phyloP scores from a whole-genome alignment of 768 basidiomycete genomes.

The Lactarius akahatsu region DNA sequence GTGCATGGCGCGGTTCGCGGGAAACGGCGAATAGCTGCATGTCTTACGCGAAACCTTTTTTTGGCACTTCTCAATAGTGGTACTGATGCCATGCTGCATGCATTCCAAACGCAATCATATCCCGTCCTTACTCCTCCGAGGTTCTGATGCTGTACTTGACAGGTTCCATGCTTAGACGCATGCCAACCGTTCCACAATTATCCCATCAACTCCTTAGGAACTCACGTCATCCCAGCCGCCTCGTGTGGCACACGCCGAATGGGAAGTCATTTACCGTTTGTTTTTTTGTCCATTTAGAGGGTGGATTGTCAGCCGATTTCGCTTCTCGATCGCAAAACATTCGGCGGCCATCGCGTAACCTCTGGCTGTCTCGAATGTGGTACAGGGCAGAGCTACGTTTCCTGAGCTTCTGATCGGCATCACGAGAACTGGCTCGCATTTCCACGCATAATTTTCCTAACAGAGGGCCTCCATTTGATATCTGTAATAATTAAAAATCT shows the following conservation, averaged over 20 bases:
- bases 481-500: conserved; percentile 22
- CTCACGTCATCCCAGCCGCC: conserved; percentile 22
- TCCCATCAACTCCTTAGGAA: conserved; percentile 21
- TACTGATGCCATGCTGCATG: conserved; percentile 20
- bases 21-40: conserved; percentile 22
- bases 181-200: conserved; percentile 15
- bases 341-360: conserved; percentile 11
- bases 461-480: conserved; percentile 10
- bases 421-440: conserved; percentile 1
- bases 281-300: conserved; percentile 8
- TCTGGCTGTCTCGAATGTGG: conserved; percentile 15
- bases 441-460: conserved; percentile 8
- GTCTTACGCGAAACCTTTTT: conserved; percentile 20
- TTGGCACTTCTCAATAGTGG: conserved; percentile 5
- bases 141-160: conserved; percentile 6
- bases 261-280: conserved; percentile 16
- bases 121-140: conserved; percentile 16
- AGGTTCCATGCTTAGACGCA: conserved; percentile 18
- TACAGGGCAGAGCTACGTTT: conserved; percentile 20
- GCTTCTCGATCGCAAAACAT: conserved; percentile 19
- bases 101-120: conserved; percentile 17
- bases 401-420: conserved; percentile 17
- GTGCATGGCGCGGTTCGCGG: conserved; percentile 22
- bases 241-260: conserved; percentile 29
- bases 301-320: conserved; percentile 14